phyloP scores from a whole-genome alignment of 164 flowering plant genomes.

The Buxus sempervirens region DNA sequence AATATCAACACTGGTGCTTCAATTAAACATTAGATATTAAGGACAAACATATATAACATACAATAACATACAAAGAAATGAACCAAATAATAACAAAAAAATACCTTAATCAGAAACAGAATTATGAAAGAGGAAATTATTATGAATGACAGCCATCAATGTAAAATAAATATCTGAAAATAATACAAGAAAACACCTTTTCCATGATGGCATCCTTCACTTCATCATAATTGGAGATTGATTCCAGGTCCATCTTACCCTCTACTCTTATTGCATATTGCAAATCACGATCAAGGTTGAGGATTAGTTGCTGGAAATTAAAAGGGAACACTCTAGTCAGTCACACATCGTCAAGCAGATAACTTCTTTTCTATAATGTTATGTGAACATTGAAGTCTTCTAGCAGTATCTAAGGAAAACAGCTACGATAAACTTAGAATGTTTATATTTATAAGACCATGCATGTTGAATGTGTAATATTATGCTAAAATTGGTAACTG shows the following conservation, averaged over 20 bases:
- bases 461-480: too few relatives aligned
- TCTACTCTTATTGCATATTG: slow-evolving; percentile 94
- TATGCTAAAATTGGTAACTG: too few relatives aligned
- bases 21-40: too few relatives aligned
- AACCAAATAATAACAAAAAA: neutral
- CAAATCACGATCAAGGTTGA: slow-evolving; percentile 93
- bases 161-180: neutral
- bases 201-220: slow-evolving; percentile 77
- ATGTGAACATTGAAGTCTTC: neutral
- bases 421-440: neutral
- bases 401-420: neutral
- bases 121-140: too few relatives aligned
- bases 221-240: slow-evolving; percentile 82
- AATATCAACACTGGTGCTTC: too few relatives aligned
- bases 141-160: neutral
- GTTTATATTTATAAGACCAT: too few relatives aligned
- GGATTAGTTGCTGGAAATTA: slow-evolving; percentile 64
- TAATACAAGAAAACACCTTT: slow-evolving; percentile 49
- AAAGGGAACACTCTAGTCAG: slow-evolving; percentile 6
- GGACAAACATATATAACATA: too few relatives aligned
- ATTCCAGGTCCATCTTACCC: slow-evolving; percentile 91
- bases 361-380: neutral
- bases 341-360: neutral
- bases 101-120: too few relatives aligned
- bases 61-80: neutral